Percentiles rank a stretch among this genome's conserved stretches.
phyloP scores from a whole-genome alignment of 768 basidiomycete genomes.

The Fomitopsis pulvina region DNA sequence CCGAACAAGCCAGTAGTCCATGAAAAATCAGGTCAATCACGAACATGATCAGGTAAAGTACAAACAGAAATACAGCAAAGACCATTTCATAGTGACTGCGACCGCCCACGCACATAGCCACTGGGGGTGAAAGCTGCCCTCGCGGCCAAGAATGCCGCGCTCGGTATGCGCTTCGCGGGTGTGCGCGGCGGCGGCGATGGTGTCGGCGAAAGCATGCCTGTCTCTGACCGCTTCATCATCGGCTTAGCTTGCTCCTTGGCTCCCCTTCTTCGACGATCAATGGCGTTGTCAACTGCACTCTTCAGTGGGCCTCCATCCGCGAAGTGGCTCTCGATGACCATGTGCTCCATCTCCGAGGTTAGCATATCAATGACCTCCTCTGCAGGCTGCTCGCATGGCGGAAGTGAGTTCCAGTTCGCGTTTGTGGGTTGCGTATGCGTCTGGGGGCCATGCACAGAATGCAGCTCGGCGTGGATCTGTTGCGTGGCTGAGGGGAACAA shows the following conservation, averaged over 20 bases:
- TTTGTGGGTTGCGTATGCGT: constrained; percentile 18
- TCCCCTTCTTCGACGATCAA: constrained; percentile 7
- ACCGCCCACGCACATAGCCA: constrained; percentile 1
- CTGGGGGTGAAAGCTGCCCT: neutral
- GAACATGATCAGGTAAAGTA: no score
- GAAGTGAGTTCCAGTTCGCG: no score
- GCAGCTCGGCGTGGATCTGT: constrained; percentile 48
- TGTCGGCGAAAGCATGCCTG: constrained; percentile 4
- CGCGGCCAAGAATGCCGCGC: neutral
- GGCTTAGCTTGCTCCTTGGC: neutral
- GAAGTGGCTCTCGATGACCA: constrained; percentile 58
- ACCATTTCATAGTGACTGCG: neutral
- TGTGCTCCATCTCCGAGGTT: constrained; percentile 53
- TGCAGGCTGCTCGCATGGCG: constrained; percentile 25
- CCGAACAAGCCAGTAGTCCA: no score
- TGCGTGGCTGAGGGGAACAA: constrained; percentile 33
- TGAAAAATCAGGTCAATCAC: no score
- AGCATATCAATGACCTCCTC: constrained; percentile 36
- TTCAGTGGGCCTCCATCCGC: constrained; percentile 51
- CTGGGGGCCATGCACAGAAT: constrained; percentile 35
- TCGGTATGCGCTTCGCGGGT: neutral
- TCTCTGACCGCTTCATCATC: constrained; percentile 1
- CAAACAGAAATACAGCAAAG: neutral
- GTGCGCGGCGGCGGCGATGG: constrained; percentile 4
- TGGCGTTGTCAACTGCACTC: constrained; percentile 20